Percentiles rank a stretch among this genome's conserved stretches.
These are phyloP conservation scores for Leccinum sublutescens DNA, from an alignment of 768 basidiomycete species.

Conservation along the genomic window DNA sequence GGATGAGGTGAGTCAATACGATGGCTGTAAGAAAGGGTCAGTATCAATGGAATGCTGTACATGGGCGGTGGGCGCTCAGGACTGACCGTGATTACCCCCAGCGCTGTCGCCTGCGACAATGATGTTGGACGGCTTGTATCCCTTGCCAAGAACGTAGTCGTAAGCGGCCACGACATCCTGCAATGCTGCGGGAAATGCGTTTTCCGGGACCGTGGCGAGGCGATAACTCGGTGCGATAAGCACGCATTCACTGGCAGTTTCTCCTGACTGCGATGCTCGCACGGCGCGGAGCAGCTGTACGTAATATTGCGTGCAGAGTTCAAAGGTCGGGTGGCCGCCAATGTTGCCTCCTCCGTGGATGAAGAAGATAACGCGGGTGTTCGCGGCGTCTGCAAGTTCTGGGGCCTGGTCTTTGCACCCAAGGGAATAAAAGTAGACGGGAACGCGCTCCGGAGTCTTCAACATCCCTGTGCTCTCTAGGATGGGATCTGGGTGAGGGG, in stretches of 20 bases:
- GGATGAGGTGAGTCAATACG: slow-evolving; percentile 32
- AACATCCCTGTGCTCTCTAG: neutral
- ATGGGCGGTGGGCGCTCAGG: neutral
- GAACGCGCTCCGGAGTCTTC: slow-evolving; percentile 18
- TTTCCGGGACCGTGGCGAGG: slow-evolving; percentile 23
- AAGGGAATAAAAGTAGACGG: slow-evolving; percentile 21
- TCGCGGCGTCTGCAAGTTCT: neutral
- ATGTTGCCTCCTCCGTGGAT: slow-evolving; percentile 26
- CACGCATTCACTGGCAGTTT: slow-evolving; percentile 1
- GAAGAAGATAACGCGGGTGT: slow-evolving; percentile 22
- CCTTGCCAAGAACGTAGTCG: slow-evolving; percentile 22
- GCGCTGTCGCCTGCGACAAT: slow-evolving; percentile 27
- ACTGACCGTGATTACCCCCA: slow-evolving; percentile 26
- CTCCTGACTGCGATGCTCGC: neutral
- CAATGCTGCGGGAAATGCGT: slow-evolving; percentile 21
- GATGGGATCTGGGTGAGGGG: slow-evolving; percentile 2
- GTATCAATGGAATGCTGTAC: neutral
- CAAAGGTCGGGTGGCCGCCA: slow-evolving; percentile 16
- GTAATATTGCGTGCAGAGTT: slow-evolving; percentile 5
- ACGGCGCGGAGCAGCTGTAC: slow-evolving; percentile 10
- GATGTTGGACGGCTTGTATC: slow-evolving; percentile 21
- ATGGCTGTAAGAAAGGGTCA: slow-evolving; percentile 15
- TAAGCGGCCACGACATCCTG: slow-evolving; percentile 28
- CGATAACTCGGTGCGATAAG: slow-evolving; percentile 27
- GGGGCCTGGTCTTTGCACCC: neutral